Evolutionary conservation across 768 basidiomycete species (phyloP).

Genomic region (Tremella fuciformis): DNA sequence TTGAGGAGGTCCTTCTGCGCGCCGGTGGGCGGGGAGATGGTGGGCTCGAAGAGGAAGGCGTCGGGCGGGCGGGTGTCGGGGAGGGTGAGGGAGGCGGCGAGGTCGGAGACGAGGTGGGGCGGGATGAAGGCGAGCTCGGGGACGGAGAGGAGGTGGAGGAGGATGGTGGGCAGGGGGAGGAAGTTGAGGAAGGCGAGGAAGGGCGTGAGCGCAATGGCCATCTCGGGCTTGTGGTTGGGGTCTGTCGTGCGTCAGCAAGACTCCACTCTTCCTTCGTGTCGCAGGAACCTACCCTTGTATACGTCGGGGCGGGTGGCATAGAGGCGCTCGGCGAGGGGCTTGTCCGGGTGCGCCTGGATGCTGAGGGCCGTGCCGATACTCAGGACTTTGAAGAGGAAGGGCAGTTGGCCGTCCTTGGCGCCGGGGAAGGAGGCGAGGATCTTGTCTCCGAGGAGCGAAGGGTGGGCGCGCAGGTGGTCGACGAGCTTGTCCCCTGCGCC

Average conservation of each 20-base stretch:
- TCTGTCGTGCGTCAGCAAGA: constrained; percentile 55
- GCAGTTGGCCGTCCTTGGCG: constrained; percentile 71
- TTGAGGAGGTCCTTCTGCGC: constrained; percentile 65
- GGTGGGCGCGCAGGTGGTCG: constrained; percentile 64
- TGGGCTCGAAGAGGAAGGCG: constrained; percentile 39
- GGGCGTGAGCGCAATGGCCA: constrained; percentile 92
- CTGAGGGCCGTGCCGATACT: constrained; percentile 84
- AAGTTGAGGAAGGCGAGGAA: constrained; percentile 93
- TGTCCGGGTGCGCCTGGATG: constrained; percentile 90
- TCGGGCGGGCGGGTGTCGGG: constrained; percentile 53
- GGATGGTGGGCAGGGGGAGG: constrained; percentile 72
- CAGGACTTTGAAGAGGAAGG: constrained; percentile 88
- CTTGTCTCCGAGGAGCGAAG: constrained; percentile 64
- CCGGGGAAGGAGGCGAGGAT: constrained; percentile 55
- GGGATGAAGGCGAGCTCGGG: constrained; percentile 81
- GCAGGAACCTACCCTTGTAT: constrained; percentile 72
- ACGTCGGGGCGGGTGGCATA: constrained; percentile 70
- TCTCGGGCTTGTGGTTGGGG: constrained; percentile 96
- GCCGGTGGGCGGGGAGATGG: constrained; percentile 48
- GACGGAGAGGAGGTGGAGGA: constrained; percentile 62
- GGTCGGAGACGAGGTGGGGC: constrained; percentile 52
- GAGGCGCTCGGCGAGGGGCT: constrained; percentile 68
- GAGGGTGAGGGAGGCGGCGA: constrained; percentile 59
- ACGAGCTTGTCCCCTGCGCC: constrained; percentile 58
- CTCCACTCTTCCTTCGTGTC: not conserved